phyloP scores from a whole-genome alignment of 805 yeast species.

The Candida koratica region DNA sequence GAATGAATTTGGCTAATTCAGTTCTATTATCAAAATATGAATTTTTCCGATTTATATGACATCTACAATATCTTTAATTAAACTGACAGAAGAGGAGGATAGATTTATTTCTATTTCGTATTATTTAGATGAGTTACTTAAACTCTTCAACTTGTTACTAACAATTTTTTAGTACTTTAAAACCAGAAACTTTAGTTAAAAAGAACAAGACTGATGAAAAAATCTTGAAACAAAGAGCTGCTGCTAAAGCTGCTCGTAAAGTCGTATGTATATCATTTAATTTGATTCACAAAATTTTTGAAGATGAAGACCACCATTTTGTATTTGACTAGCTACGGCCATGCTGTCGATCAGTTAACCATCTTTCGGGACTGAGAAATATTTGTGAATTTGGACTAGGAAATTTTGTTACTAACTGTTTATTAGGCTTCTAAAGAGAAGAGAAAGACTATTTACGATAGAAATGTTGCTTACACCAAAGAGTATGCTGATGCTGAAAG shows the following conservation, averaged over 20 bases:
- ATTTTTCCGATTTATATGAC: constrained; percentile 24
- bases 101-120: too few relatives aligned
- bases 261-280: constrained; percentile 55
- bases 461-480: constrained; percentile 95
- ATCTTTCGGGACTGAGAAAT: constrained; percentile 78
- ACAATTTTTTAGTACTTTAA: constrained; percentile 39
- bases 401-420: constrained; percentile 29
- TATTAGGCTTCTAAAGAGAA: constrained; percentile 43
- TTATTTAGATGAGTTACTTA: too few relatives aligned
- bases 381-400: constrained; percentile 9
- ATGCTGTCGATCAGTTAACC: constrained; percentile 75
- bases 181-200: constrained; percentile 86
- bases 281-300: constrained; percentile 29
- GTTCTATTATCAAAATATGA: constrained; percentile 23
- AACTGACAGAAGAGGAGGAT: constrained; percentile 2
- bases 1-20: constrained; percentile 41
- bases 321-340: constrained; percentile 64
- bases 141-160: constrained; percentile 18
- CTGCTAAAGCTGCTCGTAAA: constrained; percentile 73
- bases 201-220: constrained; percentile 75
- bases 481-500: constrained; percentile 93
- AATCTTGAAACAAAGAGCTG: constrained; percentile 73
- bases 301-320: constrained; percentile 47
- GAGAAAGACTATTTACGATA: constrained; percentile 75
- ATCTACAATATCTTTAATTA: constrained; percentile 13